Base-by-base conservation (phyloP, 768 basidiomycete genomes). In the Hygrocybe punicea region DNA sequence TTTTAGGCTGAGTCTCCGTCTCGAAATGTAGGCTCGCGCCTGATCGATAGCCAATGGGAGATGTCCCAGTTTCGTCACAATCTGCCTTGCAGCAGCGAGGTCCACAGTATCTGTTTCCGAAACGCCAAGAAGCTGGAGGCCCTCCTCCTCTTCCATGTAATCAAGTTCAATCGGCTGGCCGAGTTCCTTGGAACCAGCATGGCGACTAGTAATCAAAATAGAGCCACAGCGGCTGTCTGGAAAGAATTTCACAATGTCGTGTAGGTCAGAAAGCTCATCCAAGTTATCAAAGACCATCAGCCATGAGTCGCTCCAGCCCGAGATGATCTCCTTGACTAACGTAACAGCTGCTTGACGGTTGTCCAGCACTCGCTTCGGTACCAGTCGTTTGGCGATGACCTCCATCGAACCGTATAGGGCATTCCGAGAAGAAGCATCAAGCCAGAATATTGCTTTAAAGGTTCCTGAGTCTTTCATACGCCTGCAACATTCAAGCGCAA, bases 211-310 rank as follows among this genome's bases (percentile, higher is more conserved):
- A 17, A 48, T 25, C 6, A 48, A 14, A 4, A 48, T 48, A 48
- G 24, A 48, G 16, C 47, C 47, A 16, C 17, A 7, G 4, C 16
- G 13, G 14, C 47, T 19, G n/a, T 48, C 4, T 6, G 47, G 47
- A 48, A 48, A 25, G 24, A 48, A 48, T 3, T 17, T 14, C 4
- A 19, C 4, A 14, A 48, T 48, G 14, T 21, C 47, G 5, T 5
- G 6, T n/a, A 48, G 21, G 24, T 48, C 47, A 7, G 47, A 17
- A 14, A n/a, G 47, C 4, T 48, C 17, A 25, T 48, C 47, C 17
- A 48, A 25, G 24, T 48, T 48, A 29, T 48, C 47, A 25, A 48
- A 48, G 6, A 48, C 47, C 47, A 48, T 48, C 6, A 48, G n/a
- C 47, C 47, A 48, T 25, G 47, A 3, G 17, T 48, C 47, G 7